Conservation (phyloP, 306 rosid species). For the Argentina anserina region DNA sequence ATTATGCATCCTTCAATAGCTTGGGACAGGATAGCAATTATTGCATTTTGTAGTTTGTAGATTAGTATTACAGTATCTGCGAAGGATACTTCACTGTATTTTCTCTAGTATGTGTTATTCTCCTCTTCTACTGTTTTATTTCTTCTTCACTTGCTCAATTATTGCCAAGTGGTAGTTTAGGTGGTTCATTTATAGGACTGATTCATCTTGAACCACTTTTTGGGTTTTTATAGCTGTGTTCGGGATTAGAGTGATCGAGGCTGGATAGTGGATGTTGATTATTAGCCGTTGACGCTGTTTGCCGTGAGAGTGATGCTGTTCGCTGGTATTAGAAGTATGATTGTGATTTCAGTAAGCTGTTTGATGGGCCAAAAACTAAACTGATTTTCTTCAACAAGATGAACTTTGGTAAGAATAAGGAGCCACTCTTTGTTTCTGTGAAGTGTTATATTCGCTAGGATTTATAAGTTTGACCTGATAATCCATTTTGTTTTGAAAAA, state of each 20-base stretch:
- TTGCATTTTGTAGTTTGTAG: constrained; percentile 39
- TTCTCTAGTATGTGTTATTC: neutral
- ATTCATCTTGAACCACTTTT: constrained; percentile 53
- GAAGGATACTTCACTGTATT: constrained; percentile 18
- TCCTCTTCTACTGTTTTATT: neutral
- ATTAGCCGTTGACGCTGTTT: constrained; percentile 67
- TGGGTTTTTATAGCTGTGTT: constrained; percentile 86
- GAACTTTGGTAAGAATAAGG: constrained; percentile 57
- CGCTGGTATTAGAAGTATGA: constrained; percentile 67
- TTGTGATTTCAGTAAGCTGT: constrained; percentile 56
- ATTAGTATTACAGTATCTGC: constrained; percentile 16
- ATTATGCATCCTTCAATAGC: constrained; percentile 15
- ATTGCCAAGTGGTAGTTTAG: constrained; percentile 18
- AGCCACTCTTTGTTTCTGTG: constrained; percentile 32
- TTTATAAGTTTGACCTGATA: constrained; percentile 43
- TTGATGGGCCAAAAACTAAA: constrained; percentile 52
- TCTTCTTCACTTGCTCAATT: constrained; percentile 4
- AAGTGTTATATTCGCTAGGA: constrained; percentile 26
- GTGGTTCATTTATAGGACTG: constrained; percentile 25
- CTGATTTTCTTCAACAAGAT: constrained; percentile 40
- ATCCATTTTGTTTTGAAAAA: constrained; percentile 19
- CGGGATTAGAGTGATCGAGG: constrained; percentile 55
- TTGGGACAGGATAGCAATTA: constrained; percentile 24
- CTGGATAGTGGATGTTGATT: constrained; percentile 59
- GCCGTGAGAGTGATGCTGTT: constrained; percentile 66